Evolutionary conservation across 768 basidiomycete species (phyloP), one percentile per base, ranked within the genome.

Genomic region (Boletus rex-veris): DNA sequence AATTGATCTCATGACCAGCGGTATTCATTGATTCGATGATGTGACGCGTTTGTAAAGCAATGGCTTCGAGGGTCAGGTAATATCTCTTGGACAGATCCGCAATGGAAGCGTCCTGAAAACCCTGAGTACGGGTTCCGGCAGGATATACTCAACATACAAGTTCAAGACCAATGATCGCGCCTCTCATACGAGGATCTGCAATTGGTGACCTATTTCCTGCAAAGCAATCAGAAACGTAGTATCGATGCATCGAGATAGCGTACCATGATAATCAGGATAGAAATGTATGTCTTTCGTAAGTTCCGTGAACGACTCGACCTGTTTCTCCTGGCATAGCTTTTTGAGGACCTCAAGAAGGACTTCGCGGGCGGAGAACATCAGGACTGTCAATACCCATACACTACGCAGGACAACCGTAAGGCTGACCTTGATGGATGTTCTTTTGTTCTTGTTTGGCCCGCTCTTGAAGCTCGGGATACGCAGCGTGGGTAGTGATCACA

Each of bases 241-340:
- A 33, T 35, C 24, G 40, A 33, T 38, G 18, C 21, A 16, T 1
- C 19, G 21, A 24, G 12, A 18, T 31, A 21, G 42, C 70, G 37
- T 62, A 89, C 93, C 94, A 69, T 94, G 92, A 55, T 97, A 80
- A 68, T 99, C 96, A 0, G 96, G 96, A 72, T 98, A 99, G 64
- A 98, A 80, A 66, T 98, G 93, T 50, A 96, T 70, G 71, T 94
- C 87, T 60, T 88, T 92, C 15, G 91, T 91, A 30, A 98, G 77
- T 66, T 95, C 92, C 0, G 92, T 90, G 58, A 88, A 75, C 40
- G 82, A 82, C 35, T 80, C 80, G 4, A 74, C 82, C 0, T 74
- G 73, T 41, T 74, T 72, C 52, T 86, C 86, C 16, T 72, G 61
- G 52, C 78, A 74, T 53, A 95, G 77, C 55, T 75, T 79, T 59